Conservation (phyloP, 805 yeast species). For the Helenozyma rhizophorensis region DNA sequence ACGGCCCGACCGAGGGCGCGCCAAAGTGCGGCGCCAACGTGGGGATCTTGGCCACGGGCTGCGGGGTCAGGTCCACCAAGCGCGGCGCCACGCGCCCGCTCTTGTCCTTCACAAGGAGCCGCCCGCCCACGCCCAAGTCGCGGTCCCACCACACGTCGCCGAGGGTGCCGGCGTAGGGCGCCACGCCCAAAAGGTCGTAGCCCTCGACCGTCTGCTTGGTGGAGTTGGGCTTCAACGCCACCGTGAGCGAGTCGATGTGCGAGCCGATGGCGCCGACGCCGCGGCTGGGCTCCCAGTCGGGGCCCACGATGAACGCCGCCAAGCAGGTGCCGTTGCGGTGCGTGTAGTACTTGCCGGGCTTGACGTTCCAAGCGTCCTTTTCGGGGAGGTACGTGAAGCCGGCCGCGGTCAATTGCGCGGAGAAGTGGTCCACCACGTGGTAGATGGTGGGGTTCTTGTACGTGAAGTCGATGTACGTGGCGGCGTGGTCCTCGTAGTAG, state of each 20-base stretch:
- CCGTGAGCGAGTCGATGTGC: constrained; percentile 73
- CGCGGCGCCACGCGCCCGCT: constrained; percentile 35
- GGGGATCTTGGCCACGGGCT: constrained; percentile 77
- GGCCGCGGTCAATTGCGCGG: constrained; percentile 43
- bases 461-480: constrained; percentile 68
- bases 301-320: constrained; percentile 68
- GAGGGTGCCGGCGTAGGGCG: constrained; percentile 77
- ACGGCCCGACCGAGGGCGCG: constrained; percentile 59
- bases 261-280: constrained; percentile 70
- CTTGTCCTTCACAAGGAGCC: constrained; percentile 49
- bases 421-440: constrained; percentile 60
- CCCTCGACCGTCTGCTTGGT: constrained; percentile 61
- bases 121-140: constrained; percentile 82
- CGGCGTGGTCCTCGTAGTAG: constrained; percentile 23
- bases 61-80: constrained; percentile 56
- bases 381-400: constrained; percentile 70
- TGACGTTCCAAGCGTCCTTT: constrained; percentile 48
- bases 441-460: constrained; percentile 68
- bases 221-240: constrained; percentile 68
- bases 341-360: constrained; percentile 60
- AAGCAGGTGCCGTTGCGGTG: constrained; percentile 64
- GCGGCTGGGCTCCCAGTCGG: constrained; percentile 55
- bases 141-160: constrained; percentile 74
- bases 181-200: constrained; percentile 73
- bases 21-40: constrained; percentile 89